A percentile compares a stretch with the other conserved stretches of the same genome.
Evolutionary conservation across 768 basidiomycete species (phyloP).

Genomic region (Tylopilus vinaceipallidus): DNA sequence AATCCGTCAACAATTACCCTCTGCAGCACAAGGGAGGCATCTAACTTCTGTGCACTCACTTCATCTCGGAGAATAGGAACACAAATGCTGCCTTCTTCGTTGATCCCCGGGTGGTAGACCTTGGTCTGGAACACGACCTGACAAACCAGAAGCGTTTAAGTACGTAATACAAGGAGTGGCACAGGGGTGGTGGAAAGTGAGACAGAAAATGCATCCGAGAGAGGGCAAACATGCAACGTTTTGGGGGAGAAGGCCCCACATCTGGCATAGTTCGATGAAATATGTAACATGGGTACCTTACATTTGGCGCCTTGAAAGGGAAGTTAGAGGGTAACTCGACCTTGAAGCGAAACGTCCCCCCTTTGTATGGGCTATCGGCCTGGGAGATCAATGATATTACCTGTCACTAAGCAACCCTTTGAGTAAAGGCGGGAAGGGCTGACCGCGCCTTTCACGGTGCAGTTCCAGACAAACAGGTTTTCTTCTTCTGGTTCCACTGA

Average conservation of each 20-base stretch:
- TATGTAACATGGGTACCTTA: conserved; percentile 32
- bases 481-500: conserved; percentile 62
- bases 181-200: background rate
- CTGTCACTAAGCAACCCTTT: background rate
- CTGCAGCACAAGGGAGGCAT: background rate
- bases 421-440: conserved; percentile 25
- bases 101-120: conserved; percentile 90
- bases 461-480: conserved; percentile 77
- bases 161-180: conserved; percentile 18
- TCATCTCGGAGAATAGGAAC: conserved; percentile 83
- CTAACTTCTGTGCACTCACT: conserved; percentile 40
- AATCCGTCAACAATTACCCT: conserved; percentile 5
- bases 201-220: background rate
- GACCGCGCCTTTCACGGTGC: conserved; percentile 72
- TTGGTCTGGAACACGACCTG: conserved; percentile 83
- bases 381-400: conserved; percentile 4
- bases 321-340: conserved; percentile 74
- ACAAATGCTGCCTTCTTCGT: conserved; percentile 85
- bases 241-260: conserved; percentile 12
- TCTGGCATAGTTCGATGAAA: background rate
- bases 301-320: conserved; percentile 84
- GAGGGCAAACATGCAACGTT: conserved; percentile 14
- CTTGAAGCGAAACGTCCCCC: conserved; percentile 75
- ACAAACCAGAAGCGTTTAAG: conserved; percentile 5
- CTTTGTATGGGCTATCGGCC: conserved; percentile 85